Base-by-base conservation (phyloP, 2,329 filamentous ascomycete genomes). In the Neonectria coccinea region DNA sequence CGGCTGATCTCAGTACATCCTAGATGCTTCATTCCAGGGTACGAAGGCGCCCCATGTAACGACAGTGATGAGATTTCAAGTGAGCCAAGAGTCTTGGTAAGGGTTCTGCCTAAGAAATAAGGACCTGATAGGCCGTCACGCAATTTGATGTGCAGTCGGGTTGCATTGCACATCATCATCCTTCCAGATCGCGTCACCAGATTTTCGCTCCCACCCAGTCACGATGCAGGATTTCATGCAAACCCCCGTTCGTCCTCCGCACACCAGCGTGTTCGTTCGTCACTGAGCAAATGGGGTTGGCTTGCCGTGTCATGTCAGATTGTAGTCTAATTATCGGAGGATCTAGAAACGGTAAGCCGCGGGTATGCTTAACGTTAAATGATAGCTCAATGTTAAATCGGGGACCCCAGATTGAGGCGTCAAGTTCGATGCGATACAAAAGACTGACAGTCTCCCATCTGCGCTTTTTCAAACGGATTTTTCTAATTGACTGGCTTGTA, bases 111-210 rank as follows among this genome's bases (percentile, higher is more conserved):
- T 56, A 22, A 7, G 39, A 45, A 16, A 29, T 53, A 41, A 29
- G 5, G 20, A 29, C 20, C 6, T 51, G 53, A 56, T 62, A 62
- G 59, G 59, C 11, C n/a, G 45, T 62, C 39, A 33, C 59, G 59
- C 59, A 50, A 62, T 57, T 41, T 16, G n/a, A 41, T 22, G 22
- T n/a, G n/a, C 47, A 41, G 39, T 29, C 36, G 9, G 22, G 22
- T 47, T 20, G n/a, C 53, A 47, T 29, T 39, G 59, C 53, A 56
- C 59, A 57, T 62, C 59, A 62, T 62, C 53, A 45, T 62, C 53
- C 53, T 29, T 52, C 27, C 47, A 47, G 11, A 62, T 62, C 59
- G 39, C 59, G 59, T 57, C 59, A 62, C 39, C 39, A 22, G 20
- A 5, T 18, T 50, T 29, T 11, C 3, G 2, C 8, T 11, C n/a